A percentile compares a stretch with the other conserved stretches of the same genome.
These are phyloP conservation scores for Monilinia laxa DNA, from an alignment of 2,329 filamentous ascomycete genomes.

Conservation along the genomic window DNA sequence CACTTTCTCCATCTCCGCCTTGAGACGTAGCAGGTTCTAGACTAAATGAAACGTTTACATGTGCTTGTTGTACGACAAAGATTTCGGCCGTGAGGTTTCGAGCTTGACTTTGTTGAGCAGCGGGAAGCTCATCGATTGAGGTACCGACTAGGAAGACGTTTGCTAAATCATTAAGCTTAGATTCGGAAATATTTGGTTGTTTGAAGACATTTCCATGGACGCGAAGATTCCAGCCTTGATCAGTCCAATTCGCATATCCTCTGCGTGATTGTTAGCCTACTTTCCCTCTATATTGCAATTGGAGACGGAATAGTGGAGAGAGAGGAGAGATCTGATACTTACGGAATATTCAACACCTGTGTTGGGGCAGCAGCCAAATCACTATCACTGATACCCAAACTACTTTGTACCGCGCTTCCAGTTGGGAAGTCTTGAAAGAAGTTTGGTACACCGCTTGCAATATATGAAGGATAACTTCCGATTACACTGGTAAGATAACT, in stretches of 20 bases:
- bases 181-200: conserved; percentile 64
- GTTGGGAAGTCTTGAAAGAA: conserved; percentile 68
- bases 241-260: conserved; percentile 75
- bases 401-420: conserved; percentile 58
- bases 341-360: conserved; percentile 68
- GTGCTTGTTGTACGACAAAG: conserved; percentile 70
- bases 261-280: conserved; percentile 34
- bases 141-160: conserved; percentile 69
- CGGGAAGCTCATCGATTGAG: conserved; percentile 57
- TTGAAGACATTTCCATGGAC: conserved; percentile 83
- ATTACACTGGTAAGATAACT: conserved; percentile 54
- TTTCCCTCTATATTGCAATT: not conserved
- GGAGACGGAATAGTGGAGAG: too few species aligned
- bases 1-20: conserved; percentile 49
- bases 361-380: conserved; percentile 64
- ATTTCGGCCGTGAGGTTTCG: conserved; percentile 72
- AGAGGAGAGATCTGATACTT: conserved; percentile 30
- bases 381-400: conserved; percentile 57
- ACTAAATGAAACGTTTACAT: conserved; percentile 62
- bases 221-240: conserved; percentile 72
- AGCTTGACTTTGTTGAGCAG: conserved; percentile 62
- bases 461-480: conserved; percentile 57
- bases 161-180: conserved; percentile 66
- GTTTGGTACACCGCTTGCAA: conserved; percentile 63
- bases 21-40: conserved; percentile 59